Evolutionary conservation across 805 yeast species (phyloP), one percentile per base, ranked within the genome.

Genomic region (Ogataea nitratoaversa): DNA sequence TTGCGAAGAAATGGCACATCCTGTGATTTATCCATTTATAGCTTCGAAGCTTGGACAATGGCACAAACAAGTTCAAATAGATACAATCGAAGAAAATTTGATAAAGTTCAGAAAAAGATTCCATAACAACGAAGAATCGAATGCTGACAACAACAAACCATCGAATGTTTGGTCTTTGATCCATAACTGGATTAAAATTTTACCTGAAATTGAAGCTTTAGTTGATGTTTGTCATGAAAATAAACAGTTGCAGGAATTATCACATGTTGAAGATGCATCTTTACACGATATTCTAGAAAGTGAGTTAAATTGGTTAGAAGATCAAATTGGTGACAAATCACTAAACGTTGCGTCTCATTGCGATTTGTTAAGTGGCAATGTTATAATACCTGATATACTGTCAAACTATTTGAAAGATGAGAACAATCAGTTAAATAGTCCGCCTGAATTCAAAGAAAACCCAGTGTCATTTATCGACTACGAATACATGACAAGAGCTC

Each of bases 291-390:
- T 73, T 13, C 59, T 84, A 3, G 48, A 44, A 8, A 46, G 54
- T 2, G 91, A 84, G 57, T 67, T 82, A 14, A 52, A 42, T 12
- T 82, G 88, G 88, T 54, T 80, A 28, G 60, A 66, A 46, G 27
- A 47, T 1, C 63, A 66, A 8, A 58, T 81, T 12, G 60, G 57
- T 3, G 37, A 52, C 6, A 60, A 62, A 23, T 80, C 85, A 2
- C 79, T 82, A 0, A 47, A 57, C 6, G 90, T 83, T 1, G 71
- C 81, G 7, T 73, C 81, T 14, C 93, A 84, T 54, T 79, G 86
- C 49, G 93, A 84, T 55, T 67, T 84, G 36, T 65, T 84, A 22
- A 72, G 83, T n/a, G 93, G 91, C 1, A 84, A 84, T 54, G 74
- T 84, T 25, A 76, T 84, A 19, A 70, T 82, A 2, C 82, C 86